Percentiles rank a stretch among this genome's conserved stretches.
These are phyloP conservation scores for Aaosphaeria pasadenensis DNA, from an alignment of 2,329 filamentous ascomycete genomes.

Conservation along the genomic window DNA sequence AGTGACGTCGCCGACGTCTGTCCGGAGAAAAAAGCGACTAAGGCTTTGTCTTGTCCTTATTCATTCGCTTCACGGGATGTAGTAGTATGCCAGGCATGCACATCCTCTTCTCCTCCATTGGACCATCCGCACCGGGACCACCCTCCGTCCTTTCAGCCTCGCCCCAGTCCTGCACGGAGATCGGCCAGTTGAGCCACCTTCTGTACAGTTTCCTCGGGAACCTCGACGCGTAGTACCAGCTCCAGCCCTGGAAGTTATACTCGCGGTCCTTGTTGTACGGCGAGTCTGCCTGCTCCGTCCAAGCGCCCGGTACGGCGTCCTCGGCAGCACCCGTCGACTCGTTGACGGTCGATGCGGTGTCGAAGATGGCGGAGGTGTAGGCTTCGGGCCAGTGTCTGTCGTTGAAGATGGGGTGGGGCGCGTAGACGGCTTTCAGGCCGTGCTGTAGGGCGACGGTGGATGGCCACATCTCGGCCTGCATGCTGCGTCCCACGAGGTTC, in stretches of 20 bases:
- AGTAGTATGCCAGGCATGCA: constrained; percentile 86
- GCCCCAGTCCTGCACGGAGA: constrained; percentile 76
- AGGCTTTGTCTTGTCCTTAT: constrained; percentile 18
- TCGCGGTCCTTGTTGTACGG: constrained; percentile 64
- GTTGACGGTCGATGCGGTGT: constrained; percentile 47
- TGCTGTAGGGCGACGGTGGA: constrained; percentile 84
- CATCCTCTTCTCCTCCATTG: constrained; percentile 69
- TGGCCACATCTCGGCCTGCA: constrained; percentile 97
- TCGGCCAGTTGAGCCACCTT: constrained; percentile 79
- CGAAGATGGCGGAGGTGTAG: constrained; percentile 76
- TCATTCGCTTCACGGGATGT: constrained; percentile 75
- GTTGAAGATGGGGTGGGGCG: constrained; percentile 83
- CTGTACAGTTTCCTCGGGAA: constrained; percentile 81
- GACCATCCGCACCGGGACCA: constrained; percentile 38
- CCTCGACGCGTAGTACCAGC: constrained; percentile 87
- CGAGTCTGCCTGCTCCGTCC: constrained; percentile 42
- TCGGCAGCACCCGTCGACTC: constrained; percentile 36
- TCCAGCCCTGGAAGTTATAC: constrained; percentile 82
- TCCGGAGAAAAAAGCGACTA: background rate
- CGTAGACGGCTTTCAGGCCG: constrained; percentile 88
- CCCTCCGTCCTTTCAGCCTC: constrained; percentile 63
- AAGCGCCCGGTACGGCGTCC: constrained; percentile 60
- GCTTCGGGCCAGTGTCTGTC: constrained; percentile 82
- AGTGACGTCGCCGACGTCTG: too few species aligned
- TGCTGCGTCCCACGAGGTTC: constrained; percentile 82